A percentile compares a stretch with the other conserved stretches of the same genome.
Conservation (phyloP, 1,139 yeast genomes). For the Kurtzmaniella quercitrusa region DNA sequence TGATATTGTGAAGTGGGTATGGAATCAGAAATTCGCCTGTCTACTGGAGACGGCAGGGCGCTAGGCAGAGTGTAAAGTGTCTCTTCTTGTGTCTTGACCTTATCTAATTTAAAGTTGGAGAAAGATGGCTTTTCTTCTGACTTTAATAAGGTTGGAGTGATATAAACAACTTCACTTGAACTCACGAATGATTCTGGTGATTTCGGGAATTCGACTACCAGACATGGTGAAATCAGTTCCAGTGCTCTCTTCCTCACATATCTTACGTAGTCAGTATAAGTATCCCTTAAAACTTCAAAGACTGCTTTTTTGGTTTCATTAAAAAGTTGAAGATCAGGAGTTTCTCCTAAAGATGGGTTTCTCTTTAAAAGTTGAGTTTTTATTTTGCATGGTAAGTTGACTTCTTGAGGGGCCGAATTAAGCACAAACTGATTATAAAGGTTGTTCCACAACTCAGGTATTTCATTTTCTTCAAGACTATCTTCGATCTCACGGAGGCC, state of each 20-base stretch:
- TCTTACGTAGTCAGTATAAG: constrained; percentile 30
- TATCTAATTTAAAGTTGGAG: constrained; percentile 6
- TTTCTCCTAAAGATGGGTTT: constrained; percentile 1
- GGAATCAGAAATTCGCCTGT: constrained; percentile 1
- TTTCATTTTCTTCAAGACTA: constrained; percentile 3
- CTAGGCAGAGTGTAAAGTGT: constrained; percentile 8
- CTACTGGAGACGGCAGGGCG: constrained; percentile 8
- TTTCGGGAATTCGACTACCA: constrained; percentile 6
- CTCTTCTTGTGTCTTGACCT: neutral
- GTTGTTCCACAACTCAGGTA: constrained; percentile 19
- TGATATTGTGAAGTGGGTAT: neutral
- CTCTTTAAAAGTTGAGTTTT: constrained; percentile 10
- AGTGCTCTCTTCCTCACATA: constrained; percentile 13
- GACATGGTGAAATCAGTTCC: constrained; percentile 3
- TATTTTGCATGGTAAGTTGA: constrained; percentile 28
- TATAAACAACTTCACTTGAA: neutral
- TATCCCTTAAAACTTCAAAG: constrained; percentile 30
- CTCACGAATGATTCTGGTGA: constrained; percentile 6
- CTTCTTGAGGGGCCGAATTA: constrained; percentile 28
- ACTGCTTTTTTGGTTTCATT: constrained; percentile 21
- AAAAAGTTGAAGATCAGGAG: constrained; percentile 11
- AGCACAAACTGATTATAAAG: constrained; percentile 24
- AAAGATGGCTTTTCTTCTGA: constrained; percentile 3
- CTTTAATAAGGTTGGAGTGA: constrained; percentile 5
- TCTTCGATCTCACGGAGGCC: constrained; percentile 20